Evolutionary conservation across 257 asterid species (phyloP).

Genomic region (Anisodus acutangulus): DNA sequence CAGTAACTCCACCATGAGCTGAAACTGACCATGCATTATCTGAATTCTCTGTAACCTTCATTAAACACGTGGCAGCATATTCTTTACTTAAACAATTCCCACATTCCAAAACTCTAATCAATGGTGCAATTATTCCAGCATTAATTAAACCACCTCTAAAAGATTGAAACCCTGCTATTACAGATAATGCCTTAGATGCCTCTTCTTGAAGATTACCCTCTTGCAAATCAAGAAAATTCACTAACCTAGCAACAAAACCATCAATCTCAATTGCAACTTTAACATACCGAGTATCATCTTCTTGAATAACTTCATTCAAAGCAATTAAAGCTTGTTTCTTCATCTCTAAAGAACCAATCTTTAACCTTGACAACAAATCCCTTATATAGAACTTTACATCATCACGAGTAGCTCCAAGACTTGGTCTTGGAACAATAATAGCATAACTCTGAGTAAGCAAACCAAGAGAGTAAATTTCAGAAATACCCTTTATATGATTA

Average conservation of each 20-base stretch:
- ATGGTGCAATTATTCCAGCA: slow-evolving; percentile 65
- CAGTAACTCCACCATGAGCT: slow-evolving; percentile 91
- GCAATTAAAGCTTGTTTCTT: slow-evolving; percentile 70
- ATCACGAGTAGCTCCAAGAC: slow-evolving; percentile 66
- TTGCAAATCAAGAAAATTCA: slow-evolving; percentile 65
- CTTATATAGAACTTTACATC: slow-evolving; percentile 68
- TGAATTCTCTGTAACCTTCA: slow-evolving; percentile 77
- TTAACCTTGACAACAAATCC: slow-evolving; percentile 74
- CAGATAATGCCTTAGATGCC: slow-evolving; percentile 58
- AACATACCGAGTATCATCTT: slow-evolving; percentile 64
- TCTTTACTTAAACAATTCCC: slow-evolving; percentile 63
- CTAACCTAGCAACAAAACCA: slow-evolving; percentile 49
- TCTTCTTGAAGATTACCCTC: slow-evolving; percentile 67
- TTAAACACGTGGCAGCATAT: slow-evolving; percentile 75
- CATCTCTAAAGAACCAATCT: slow-evolving; percentile 71
- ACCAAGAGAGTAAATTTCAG: slow-evolving; percentile 69
- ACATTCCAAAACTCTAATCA: slow-evolving; percentile 70
- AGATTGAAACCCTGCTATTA: slow-evolving; percentile 54
- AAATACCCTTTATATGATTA: slow-evolving; percentile 47
- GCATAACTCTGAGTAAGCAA: slow-evolving; percentile 71
- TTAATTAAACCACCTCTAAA: slow-evolving; percentile 49
- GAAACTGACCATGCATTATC: slow-evolving; percentile 95
- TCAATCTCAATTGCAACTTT: slow-evolving; percentile 63
- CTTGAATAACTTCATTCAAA: slow-evolving; percentile 61
- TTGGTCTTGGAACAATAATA: slow-evolving; percentile 70